These are phyloP conservation scores for Chimonanthus praecox DNA, from an alignment of 164 flowering plant species.

Conservation along the genomic window DNA sequence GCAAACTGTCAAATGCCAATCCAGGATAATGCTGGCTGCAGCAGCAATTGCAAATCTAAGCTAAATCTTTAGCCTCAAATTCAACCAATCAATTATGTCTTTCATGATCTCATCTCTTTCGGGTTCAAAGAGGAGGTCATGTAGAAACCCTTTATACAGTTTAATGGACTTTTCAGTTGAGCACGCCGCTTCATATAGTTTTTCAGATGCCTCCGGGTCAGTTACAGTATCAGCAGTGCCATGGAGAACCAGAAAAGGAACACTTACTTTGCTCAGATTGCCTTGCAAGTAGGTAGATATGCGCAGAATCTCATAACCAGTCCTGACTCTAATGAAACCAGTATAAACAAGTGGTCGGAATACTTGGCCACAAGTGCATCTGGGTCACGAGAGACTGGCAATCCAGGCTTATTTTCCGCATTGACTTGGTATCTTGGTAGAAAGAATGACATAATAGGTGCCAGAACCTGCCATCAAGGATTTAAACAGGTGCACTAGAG, in stretches of 20 bases:
- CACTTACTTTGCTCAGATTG: constrained; percentile 38
- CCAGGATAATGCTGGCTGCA: background rate
- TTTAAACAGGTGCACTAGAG: background rate
- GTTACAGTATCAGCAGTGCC: constrained; percentile 80
- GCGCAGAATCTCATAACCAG: constrained; percentile 76
- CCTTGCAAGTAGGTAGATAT: constrained; percentile 55
- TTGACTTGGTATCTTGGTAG: constrained; percentile 61
- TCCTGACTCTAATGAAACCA: constrained; percentile 69
- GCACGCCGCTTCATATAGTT: constrained; percentile 60
- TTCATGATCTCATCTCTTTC: constrained; percentile 38
- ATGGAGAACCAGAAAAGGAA: constrained; percentile 78
- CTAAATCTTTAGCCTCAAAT: background rate
- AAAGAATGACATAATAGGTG: constrained; percentile 65
- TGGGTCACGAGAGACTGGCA: constrained; percentile 73
- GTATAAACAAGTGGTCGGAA: constrained; percentile 89
- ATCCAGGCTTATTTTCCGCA: constrained; percentile 59
- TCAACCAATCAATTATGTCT: background rate
- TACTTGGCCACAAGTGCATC: constrained; percentile 70
- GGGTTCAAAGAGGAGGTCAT: constrained; percentile 86
- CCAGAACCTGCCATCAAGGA: constrained; percentile 46
- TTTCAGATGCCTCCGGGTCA: constrained; percentile 65
- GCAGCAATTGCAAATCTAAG: background rate
- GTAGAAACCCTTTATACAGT: constrained; percentile 59
- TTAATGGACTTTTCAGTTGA: constrained; percentile 71
- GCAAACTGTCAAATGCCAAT: background rate